Percentiles rank a stretch among this genome's conserved stretches.
Evolutionary conservation across 2,329 filamentous ascomycete genomes (phyloP).

Genomic region (Calonectria multiphialidica): DNA sequence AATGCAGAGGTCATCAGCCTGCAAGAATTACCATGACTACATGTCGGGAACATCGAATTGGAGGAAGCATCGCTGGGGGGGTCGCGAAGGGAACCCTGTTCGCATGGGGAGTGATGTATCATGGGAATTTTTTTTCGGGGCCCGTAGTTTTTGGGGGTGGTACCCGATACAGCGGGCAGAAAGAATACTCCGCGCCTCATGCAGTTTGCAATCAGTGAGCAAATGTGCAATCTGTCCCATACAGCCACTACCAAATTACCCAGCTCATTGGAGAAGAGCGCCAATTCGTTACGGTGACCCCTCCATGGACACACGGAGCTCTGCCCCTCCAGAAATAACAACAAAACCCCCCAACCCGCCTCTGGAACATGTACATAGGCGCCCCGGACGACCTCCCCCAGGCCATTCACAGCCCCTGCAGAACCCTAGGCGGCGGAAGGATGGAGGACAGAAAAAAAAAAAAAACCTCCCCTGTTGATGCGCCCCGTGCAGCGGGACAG

Average conservation of each 20-base stretch:
- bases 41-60: slow-evolving; percentile 14
- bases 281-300: background rate
- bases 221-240: slow-evolving; percentile 9
- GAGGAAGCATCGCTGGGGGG: slow-evolving; percentile 8
- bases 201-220: background rate
- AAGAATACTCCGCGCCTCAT: background rate
- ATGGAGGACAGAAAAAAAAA: background rate
- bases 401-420: slow-evolving; percentile 11
- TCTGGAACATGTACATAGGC: slow-evolving; percentile 2
- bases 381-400: slow-evolving; percentile 11
- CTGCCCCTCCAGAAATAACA: background rate
- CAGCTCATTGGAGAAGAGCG: background rate
- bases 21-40: background rate
- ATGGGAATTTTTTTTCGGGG: slow-evolving; percentile 17
- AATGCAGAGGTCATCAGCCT: background rate
- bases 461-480: slow-evolving; percentile 18
- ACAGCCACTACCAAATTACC: background rate
- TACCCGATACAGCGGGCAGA: slow-evolving; percentile 8
- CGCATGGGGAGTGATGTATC: background rate
- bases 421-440: slow-evolving; percentile 1
- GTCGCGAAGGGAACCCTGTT: background rate
- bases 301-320: background rate
- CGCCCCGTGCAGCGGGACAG: slow-evolving; percentile 16
- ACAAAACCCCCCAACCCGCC: slow-evolving; percentile 1
- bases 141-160: slow-evolving; percentile 20